A percentile compares a stretch with the other conserved stretches of the same genome.
phyloP scores from a whole-genome alignment of 179 eudicot genomes.

The Corrigiola litoralis region DNA sequence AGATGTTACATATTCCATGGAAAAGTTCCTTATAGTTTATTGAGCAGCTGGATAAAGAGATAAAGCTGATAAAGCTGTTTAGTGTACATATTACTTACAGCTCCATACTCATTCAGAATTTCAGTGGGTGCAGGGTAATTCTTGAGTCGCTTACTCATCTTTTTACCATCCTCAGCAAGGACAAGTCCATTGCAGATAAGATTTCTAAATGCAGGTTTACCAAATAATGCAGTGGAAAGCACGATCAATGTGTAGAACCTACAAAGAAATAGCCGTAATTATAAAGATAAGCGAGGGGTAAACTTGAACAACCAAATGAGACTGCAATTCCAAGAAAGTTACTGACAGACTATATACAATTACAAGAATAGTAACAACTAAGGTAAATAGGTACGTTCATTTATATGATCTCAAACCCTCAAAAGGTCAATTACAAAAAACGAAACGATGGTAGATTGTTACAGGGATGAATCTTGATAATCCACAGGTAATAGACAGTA shows the following conservation, averaged over 20 bases:
- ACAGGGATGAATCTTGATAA: too few relatives aligned
- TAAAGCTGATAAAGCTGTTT: neutral
- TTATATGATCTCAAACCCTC: too few relatives aligned
- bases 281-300: neutral
- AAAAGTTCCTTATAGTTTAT: neutral
- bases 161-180: conserved; percentile 96
- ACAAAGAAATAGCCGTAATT: neutral
- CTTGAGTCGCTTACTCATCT: conserved; percentile 93
- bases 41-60: neutral
- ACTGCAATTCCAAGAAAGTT: neutral
- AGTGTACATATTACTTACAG: conserved; percentile 51
- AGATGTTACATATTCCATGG: neutral
- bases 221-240: conserved; percentile 91
- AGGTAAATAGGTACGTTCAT: too few relatives aligned
- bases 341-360: too few relatives aligned
- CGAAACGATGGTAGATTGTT: too few relatives aligned
- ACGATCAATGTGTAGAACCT: conserved; percentile 99
- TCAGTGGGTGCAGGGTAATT: conserved; percentile 87
- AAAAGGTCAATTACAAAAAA: too few relatives aligned
- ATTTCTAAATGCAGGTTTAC: conserved; percentile 86
- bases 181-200: conserved; percentile 99
- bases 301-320: neutral
- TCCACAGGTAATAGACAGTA: too few relatives aligned
- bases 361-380: too few relatives aligned
- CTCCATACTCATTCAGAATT: conserved; percentile 83